Conservation (phyloP, 2,329 filamentous ascomycete genomes). For the Ophiosphaerella herpotricha region DNA sequence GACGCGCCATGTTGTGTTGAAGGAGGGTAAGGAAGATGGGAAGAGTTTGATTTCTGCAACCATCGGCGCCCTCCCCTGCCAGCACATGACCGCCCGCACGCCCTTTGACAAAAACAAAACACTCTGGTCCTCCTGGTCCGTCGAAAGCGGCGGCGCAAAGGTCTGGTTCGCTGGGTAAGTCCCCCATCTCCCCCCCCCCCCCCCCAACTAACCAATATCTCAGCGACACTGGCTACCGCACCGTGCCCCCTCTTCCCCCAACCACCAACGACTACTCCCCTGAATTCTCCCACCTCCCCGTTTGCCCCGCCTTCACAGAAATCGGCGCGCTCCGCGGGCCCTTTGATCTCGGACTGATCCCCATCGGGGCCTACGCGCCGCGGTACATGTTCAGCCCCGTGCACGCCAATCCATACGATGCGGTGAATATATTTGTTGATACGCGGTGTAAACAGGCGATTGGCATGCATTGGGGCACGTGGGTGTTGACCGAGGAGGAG, state of each 20-base stretch:
- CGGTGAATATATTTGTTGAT: constrained; percentile 86
- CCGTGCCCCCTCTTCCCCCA: constrained; percentile 59
- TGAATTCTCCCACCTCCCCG: constrained; percentile 66
- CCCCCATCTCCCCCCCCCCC: neutral
- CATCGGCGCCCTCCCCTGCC: constrained; percentile 80
- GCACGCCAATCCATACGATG: constrained; percentile 85
- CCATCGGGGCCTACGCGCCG: constrained; percentile 86
- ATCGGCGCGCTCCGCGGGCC: constrained; percentile 80
- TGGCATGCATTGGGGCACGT: constrained; percentile 89
- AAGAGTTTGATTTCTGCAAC: constrained; percentile 63
- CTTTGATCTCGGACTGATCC: constrained; percentile 89
- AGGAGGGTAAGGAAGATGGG: constrained; percentile 22
- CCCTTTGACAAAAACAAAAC: constrained; percentile 73
- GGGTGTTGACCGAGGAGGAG: constrained; percentile 84
- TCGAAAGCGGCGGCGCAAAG: constrained; percentile 74
- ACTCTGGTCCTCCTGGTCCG: constrained; percentile 86
- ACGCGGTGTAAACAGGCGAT: constrained; percentile 77
- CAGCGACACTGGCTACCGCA: constrained; percentile 88
- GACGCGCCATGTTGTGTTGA: constrained; percentile 72
- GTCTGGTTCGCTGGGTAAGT: constrained; percentile 76
- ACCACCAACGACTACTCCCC: constrained; percentile 72
- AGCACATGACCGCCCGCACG: constrained; percentile 76
- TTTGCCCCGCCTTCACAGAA: constrained; percentile 82
- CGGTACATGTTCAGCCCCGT: constrained; percentile 75
- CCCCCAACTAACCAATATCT: constrained; percentile 11